A percentile compares a stretch with the other conserved stretches of the same genome.
Conservation (phyloP, 202 grass and related monocot species). For the Zizania palustris region DNA sequence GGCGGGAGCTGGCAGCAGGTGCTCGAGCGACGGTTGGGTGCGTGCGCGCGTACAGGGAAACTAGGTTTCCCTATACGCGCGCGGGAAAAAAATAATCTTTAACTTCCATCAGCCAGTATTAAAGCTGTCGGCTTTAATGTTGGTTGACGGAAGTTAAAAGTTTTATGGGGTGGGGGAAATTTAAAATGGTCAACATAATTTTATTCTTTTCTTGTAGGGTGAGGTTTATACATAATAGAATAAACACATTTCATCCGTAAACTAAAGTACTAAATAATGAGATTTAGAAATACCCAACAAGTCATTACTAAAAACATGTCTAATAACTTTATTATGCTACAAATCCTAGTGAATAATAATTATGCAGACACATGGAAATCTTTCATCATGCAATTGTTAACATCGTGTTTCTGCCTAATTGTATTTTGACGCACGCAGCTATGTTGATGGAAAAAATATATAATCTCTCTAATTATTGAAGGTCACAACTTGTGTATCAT, state of each 20-base stretch:
- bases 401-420: not conserved
- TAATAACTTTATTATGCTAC: not conserved
- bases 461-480: slow-evolving; percentile 97
- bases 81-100: no score
- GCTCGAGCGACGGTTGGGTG: no score
- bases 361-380: not conserved
- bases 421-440: slow-evolving; percentile 47
- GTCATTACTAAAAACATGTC: slow-evolving; percentile 9
- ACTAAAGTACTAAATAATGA: not conserved
- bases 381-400: not conserved
- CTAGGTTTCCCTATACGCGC: no score
- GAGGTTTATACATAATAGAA: not conserved
- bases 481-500: slow-evolving; percentile 96
- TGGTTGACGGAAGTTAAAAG: no score
- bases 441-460: slow-evolving; percentile 97
- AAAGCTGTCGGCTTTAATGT: no score
- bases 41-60: no score
- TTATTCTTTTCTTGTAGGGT: no score
- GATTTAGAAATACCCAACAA: slow-evolving; percentile 1
- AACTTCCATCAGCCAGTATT: no score
- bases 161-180: no score
- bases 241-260: not conserved
- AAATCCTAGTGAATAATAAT: not conserved
- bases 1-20: no score
- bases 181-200: no score